Evolutionary conservation across 116 monocot species (phyloP).

Genomic region (Cymodocea nodosa): DNA sequence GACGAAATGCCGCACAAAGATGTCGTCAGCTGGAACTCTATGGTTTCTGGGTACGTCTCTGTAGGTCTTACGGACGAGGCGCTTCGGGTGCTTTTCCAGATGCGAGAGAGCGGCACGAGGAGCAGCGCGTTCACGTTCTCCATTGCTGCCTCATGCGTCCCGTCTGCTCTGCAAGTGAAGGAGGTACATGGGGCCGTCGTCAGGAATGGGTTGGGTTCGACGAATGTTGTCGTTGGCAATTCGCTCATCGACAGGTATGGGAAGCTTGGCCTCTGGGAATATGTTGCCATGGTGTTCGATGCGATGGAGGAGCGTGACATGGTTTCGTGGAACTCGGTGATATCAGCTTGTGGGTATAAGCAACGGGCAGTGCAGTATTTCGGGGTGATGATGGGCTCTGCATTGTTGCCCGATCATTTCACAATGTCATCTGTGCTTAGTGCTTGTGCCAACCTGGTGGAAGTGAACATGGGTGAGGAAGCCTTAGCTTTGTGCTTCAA

Average conservation of each 20-base stretch:
- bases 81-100: conserved; percentile 10
- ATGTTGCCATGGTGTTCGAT: conserved; percentile 41
- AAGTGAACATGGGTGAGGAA: conserved; percentile 47
- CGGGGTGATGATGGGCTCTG: conserved; percentile 26
- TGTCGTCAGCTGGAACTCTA: conserved; percentile 55
- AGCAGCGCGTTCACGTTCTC: conserved; percentile 53
- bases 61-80: conserved; percentile 19
- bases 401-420: conserved; percentile 40
- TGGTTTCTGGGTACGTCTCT: conserved; percentile 37
- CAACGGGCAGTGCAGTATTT: conserved; percentile 29
- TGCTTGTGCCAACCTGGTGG: conserved; percentile 34
- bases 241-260: conserved; percentile 73
- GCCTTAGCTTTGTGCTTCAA: conserved; percentile 49
- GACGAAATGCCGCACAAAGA: conserved; percentile 59
- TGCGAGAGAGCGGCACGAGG: conserved; percentile 36
- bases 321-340: conserved; percentile 77
- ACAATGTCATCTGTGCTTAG: conserved; percentile 44
- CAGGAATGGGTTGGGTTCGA: conserved; percentile 20
- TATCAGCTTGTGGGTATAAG: conserved; percentile 24
- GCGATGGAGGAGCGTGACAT: conserved; percentile 36
- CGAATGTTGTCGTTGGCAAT: conserved; percentile 42
- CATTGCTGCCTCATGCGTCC: conserved; percentile 31
- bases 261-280: conserved; percentile 23
- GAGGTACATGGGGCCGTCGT: conserved; percentile 47
- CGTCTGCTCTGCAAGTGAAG: conserved; percentile 24